A percentile compares a stretch with the other conserved stretches of the same genome.
Conservation (phyloP, 345 rosid genomes). For the Populus simonii region DNA sequence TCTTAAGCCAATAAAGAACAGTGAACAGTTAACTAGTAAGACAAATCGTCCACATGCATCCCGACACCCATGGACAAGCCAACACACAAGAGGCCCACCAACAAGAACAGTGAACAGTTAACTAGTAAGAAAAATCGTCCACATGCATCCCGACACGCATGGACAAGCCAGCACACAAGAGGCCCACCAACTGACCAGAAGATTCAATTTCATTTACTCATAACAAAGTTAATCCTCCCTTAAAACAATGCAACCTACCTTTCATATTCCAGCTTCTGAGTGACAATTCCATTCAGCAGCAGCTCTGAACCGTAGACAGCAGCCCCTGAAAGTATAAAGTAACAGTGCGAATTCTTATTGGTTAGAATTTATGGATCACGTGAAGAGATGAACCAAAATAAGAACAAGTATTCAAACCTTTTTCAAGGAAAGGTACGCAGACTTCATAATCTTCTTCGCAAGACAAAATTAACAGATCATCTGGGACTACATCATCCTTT, state of each 20-base stretch:
- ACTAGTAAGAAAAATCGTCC: background rate
- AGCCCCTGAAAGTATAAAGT: conserved; percentile 46
- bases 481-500: conserved; percentile 52
- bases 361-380: background rate
- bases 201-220: background rate
- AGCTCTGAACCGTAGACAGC: conserved; percentile 83
- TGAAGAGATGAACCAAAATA: background rate
- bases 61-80: background rate
- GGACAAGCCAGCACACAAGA: background rate
- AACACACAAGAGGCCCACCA: background rate
- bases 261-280: conserved; percentile 79
- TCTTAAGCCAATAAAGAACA: background rate
- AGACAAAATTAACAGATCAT: conserved; percentile 69
- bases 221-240: background rate
- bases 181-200: background rate
- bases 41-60: background rate
- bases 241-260: conserved; percentile 44
- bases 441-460: conserved; percentile 68
- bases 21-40: background rate
- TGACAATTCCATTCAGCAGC: conserved; percentile 77
- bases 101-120: background rate
- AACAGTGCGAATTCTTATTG: background rate
- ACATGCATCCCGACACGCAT: background rate
- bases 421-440: conserved; percentile 68
- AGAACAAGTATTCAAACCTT: conserved; percentile 44